Evolutionary conservation across 129 eudicot species (phyloP).

Genomic region (sunflower (Helianthus annuus)): DNA sequence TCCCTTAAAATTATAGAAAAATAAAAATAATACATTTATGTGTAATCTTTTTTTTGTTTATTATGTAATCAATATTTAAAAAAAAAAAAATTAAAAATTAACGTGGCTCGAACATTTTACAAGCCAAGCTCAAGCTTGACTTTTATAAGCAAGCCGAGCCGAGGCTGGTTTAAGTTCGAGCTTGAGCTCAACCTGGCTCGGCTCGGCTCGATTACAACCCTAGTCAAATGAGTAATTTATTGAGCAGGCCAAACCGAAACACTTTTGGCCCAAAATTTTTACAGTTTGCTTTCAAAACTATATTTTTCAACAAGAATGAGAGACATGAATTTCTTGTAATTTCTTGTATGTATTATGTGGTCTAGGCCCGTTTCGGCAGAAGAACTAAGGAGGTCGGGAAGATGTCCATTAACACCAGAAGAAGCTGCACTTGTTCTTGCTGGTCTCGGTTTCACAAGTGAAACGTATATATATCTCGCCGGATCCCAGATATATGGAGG

Average conservation of each 20-base stretch:
- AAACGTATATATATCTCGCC: slow-evolving; percentile 72
- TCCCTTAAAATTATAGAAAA: too few relatives aligned
- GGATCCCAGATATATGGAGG: slow-evolving; percentile 90
- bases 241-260: neutral
- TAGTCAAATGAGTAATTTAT: neutral
- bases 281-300: neutral
- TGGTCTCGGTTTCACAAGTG: slow-evolving; percentile 61
- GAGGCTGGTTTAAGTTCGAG: too few relatives aligned
- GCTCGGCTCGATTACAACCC: too few relatives aligned
- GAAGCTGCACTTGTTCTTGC: slow-evolving; percentile 90
- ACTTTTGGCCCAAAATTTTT: neutral
- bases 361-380: slow-evolving; percentile 64
- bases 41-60: too few relatives aligned
- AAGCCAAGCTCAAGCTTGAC: too few relatives aligned
- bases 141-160: too few relatives aligned
- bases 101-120: too few relatives aligned
- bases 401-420: slow-evolving; percentile 96
- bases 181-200: too few relatives aligned
- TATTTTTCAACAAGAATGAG: neutral
- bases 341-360: slow-evolving; percentile 15
- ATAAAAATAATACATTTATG: too few relatives aligned
- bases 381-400: slow-evolving; percentile 69
- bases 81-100: too few relatives aligned
- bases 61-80: too few relatives aligned
- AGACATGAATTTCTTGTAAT: slow-evolving; percentile 9